Evolutionary conservation across 2,329 filamentous ascomycete species (phyloP), one percentile per base, ranked within the genome.

Genomic region (Trichophyton rubrum): DNA sequence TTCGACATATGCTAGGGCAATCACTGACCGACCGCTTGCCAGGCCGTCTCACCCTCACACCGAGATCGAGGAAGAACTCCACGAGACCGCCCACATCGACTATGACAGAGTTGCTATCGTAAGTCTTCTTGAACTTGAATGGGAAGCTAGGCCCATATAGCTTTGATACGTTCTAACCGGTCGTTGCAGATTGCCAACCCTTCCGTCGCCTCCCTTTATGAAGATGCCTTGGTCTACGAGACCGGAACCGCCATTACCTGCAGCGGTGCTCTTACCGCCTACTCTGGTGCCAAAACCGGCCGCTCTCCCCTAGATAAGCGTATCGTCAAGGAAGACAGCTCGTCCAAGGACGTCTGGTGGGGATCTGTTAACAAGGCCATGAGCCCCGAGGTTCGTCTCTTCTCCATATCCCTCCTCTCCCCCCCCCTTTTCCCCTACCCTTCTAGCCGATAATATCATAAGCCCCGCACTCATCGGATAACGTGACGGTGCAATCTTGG

Each of bases 361-460:
- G 93, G 93, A 71, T 92, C 93, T 61, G 93, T 99, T 68, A 99
- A 99, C 83, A 97, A 97, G 85, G 89, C 92, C 73, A 99, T 99
- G 93, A 86, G 85, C 68, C 84, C 90, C 69, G 91, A 97, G 76
- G 93, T 97, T 87, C 85, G 89, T 59, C 53, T 40, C 3, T 56
- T 17, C 40, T 20, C 30, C 40, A 22, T 9, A 35, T n/a, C 2
- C 40, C 55, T n/a, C 33, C 15, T 17, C n/a, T 0, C 4, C 33
- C 13, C n/a, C 11, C 11, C 24, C 24, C 24, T 30, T 8, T 30
- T 2, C 27, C 27, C 30, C 35, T 17, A n/a, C 6, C 45, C 55
- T 38, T 22, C n/a, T 20, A 13, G 13, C 40, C 40, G 22, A 38
- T 56, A 45, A 51, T 47, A 49, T 51, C 40, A 60, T 20, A 24